Base-by-base conservation (phyloP, 225 moss, liverwort and hornwort genomes). In the Bryoerythrophyllum caledonicum region DNA sequence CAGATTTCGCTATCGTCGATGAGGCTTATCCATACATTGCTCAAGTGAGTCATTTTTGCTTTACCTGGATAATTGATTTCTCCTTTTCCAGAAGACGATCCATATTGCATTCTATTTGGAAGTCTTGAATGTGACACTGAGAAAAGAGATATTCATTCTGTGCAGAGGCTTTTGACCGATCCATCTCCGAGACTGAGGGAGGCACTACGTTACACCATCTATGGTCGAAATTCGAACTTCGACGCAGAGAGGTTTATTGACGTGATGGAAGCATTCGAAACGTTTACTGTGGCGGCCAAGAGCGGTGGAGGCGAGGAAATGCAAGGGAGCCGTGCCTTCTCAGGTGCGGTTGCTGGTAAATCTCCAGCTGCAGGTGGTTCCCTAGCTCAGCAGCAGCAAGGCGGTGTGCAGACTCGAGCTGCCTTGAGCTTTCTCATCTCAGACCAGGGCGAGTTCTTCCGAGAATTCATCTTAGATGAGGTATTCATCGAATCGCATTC, bases 21-120 rank as follows among this genome's bases (percentile, higher is more conserved):
- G 99, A 99, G 82, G 99, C 99, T 21, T 99, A 99, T 63, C 99
- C 99, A 32, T 99, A 99, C 66, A 99, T 99, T 79, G 93, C 99
- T 16, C 95, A 99, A 90, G 96, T 96, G 69, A 88, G 73, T 68
- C 35, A 8, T 27, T 63, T 63, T 14, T 30, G 4, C 58, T 1
- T 35, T 46, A 63, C 53, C 4, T 70, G 25, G 14, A 12, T 41
- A 54, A 40, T 55, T 38, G 4, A 19, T 23, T 44, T n/a, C 57
- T 62, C 38, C 38, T 10, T 38, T 38, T 38, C 38, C 10, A 38
- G 38, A 38, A 38, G 38, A 38, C 9, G 38, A 38, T n/a, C 5
- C 30, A 3, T 48, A 4, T 21, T 38, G n/a, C n/a, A n/a, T n/a
- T n/a, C n/a, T n/a, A n/a, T 65, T 68, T 68, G 34, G 24, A 6